Percentiles rank a stretch among this genome's conserved stretches.
phyloP scores from a whole-genome alignment of 192 early-diverging fungal species.

The Neocallimastix lanati region DNA sequence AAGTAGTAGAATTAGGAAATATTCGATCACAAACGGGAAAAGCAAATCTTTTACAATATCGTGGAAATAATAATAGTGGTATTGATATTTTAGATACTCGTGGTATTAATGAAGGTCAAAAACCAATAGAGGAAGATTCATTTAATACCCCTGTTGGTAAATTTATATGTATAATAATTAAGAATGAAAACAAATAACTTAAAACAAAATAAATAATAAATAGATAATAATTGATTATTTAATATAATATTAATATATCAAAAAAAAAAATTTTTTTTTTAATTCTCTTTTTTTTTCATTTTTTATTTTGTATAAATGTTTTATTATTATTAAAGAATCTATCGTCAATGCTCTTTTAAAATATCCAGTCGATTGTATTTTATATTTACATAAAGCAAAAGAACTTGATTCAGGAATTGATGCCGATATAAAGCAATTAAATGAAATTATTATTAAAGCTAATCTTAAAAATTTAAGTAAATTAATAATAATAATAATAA shows the following conservation, averaged over 20 bases:
- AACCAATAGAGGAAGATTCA: not conserved
- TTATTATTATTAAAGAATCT: no score
- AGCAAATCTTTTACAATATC: not conserved
- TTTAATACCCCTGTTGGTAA: not conserved
- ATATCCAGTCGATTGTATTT: not conserved
- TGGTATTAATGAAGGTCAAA: not conserved
- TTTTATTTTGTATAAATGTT: no score
- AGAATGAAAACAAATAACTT: no score
- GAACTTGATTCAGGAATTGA: not conserved
- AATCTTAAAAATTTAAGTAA: not conserved
- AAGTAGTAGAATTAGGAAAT: not conserved
- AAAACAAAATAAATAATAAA: no score
- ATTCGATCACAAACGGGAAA: not conserved
- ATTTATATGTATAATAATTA: not conserved
- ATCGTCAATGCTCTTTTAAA: not conserved
- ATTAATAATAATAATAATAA: no score
- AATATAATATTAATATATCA: no score
- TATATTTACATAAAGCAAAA: not conserved
- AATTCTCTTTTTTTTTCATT: no score
- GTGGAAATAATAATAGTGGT: not conserved
- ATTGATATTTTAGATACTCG: not conserved
- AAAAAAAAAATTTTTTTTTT: no score
- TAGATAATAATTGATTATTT: no score
- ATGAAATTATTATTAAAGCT: not conserved
- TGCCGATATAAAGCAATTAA: not conserved